These are phyloP conservation scores for Saccharomyces hybrid DNA, from an alignment of 1,139 yeast species.

Conservation along the genomic window DNA sequence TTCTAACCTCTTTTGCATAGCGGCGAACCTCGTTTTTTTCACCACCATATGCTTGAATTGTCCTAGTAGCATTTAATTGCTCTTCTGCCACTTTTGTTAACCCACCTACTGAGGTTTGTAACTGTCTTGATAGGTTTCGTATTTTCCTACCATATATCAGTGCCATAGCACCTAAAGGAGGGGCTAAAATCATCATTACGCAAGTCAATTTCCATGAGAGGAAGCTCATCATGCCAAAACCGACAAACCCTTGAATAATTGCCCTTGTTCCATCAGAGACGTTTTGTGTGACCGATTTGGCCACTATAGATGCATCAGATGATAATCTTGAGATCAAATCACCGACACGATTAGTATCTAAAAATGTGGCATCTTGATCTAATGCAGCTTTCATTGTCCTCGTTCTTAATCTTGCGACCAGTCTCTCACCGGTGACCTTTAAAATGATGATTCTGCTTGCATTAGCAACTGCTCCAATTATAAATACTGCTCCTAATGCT, in stretches of 20 bases:
- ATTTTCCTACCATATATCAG: conserved; percentile 73
- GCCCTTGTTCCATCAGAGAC: conserved; percentile 88
- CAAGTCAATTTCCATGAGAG: conserved; percentile 76
- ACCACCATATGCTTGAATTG: conserved; percentile 85
- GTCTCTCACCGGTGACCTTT: conserved; percentile 74
- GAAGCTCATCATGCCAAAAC: conserved; percentile 83
- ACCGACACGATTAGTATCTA: conserved; percentile 87
- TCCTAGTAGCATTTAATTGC: conserved; percentile 73
- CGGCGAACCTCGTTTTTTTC: conserved; percentile 57
- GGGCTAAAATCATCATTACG: conserved; percentile 72
- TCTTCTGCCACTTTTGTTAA: conserved; percentile 93
- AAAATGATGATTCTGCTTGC: conserved; percentile 71
- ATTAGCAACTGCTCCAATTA: conserved; percentile 69
- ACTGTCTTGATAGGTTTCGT: conserved; percentile 61
- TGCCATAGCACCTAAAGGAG: conserved; percentile 77
- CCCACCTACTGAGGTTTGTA: conserved; percentile 81
- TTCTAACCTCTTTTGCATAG: conserved; percentile 64
- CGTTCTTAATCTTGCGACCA: conserved; percentile 78
- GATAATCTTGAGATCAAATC: conserved; percentile 84
- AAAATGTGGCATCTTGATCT: conserved; percentile 83
- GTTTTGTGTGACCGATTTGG: conserved; percentile 80
- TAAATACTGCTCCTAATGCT: conserved; percentile 49
- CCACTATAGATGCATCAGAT: conserved; percentile 83
- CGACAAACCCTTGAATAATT: conserved; percentile 70
- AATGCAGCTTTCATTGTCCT: conserved; percentile 68